Base-by-base conservation (phyloP, 2,329 filamentous ascomycete genomes). In the Penicillium sp. region DNA sequence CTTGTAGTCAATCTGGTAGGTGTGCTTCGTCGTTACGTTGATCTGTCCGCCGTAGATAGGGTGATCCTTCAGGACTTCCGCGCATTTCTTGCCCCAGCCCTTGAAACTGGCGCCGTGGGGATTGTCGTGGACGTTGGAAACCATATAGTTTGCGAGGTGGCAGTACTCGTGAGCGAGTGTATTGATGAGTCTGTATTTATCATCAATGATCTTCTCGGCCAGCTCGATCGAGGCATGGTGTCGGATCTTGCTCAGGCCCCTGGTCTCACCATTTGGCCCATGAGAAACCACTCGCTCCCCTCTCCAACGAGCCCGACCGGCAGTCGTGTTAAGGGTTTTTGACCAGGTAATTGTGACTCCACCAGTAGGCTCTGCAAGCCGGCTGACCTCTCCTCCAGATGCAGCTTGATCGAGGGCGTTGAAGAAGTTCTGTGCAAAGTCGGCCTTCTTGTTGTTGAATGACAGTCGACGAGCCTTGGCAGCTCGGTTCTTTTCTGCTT, bases 81-180 rank as follows among this genome's bases (percentile, higher is more conserved):
- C 77, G 64, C 78, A 81, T 57, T 75, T 77, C 9, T 63, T 65
- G 0, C 77, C 80, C 86, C 92, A 97, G 1, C 78, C 73, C 76
- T 96, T 93, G 84, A 97, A 97, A 70, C 91, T 90, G 13, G 86
- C 84, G 24, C 93, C 93, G 74, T 97, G 93, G 0, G 93, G 92
- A 64, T 91, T 89, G 59, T 88, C 88, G 47, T 86, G 89, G 38
- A 93, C 81, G 38, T 89, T 87, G 53, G 85, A 89, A 65, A 98
- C 82, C 88, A 98, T 96, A 76, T 94, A 97, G 71, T 93, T 96
- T 47, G 92, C 89, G 1, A 98, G 81, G 73, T 99, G 95, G 76
- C 95, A 98, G 80, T 95, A 98, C 72, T 99, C 95, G 75, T 99
- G 95, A 0, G 94, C 92, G n/a, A 98, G 80, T 0, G 95, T 93